Percentiles rank a stretch among this genome's conserved stretches.
These are phyloP conservation scores for Ascochyta rabiei DNA, from an alignment of 2,329 filamentous ascomycete genomes.

Conservation along the genomic window DNA sequence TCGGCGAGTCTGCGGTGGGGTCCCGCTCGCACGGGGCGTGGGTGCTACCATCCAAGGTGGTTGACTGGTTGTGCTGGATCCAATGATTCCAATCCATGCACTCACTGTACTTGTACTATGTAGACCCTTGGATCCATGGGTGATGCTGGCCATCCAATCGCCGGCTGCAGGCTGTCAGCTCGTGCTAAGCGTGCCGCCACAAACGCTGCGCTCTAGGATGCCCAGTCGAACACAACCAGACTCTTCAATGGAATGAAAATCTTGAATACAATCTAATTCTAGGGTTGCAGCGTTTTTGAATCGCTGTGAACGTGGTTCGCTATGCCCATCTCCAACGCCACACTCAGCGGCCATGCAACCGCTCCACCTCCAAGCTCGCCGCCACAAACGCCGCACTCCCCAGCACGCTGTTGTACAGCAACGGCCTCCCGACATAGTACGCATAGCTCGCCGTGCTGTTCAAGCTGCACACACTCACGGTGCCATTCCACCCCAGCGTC, in stretches of 20 bases:
- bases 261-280: too few relatives aligned
- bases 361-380: conserved; percentile 33
- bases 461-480: conserved; percentile 36
- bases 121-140: too few relatives aligned
- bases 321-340: too few relatives aligned
- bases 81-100: too few relatives aligned
- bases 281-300: too few relatives aligned
- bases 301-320: too few relatives aligned
- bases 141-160: conserved; percentile 11
- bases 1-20: neutral
- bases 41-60: conserved; percentile 11
- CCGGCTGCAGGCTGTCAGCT: neutral
- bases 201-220: too few relatives aligned
- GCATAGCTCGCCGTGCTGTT: conserved; percentile 32
- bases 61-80: neutral
- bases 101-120: too few relatives aligned
- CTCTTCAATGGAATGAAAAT: too few relatives aligned
- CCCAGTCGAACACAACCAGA: neutral
- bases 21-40: neutral
- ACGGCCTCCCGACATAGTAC: conserved; percentile 17
- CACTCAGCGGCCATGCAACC: neutral
- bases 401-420: conserved; percentile 41
- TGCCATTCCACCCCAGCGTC: conserved; percentile 41
- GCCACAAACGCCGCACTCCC: conserved; percentile 34
- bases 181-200: too few relatives aligned